Evolutionary conservation across 805 yeast species (phyloP), one percentile per base, ranked within the genome.

Genomic region (Ogataea dorogensis): DNA sequence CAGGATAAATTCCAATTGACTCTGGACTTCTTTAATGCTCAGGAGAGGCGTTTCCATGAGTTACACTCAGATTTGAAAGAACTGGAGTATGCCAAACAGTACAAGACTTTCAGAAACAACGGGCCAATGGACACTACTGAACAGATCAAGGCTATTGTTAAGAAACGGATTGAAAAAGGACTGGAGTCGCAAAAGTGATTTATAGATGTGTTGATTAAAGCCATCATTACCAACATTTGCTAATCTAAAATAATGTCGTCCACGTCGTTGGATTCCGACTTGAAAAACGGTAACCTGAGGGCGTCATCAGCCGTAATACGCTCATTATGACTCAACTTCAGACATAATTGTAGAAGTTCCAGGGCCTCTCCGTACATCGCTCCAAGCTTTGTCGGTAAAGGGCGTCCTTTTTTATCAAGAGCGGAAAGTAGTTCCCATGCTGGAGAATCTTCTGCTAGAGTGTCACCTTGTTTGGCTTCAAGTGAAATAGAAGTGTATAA

Each of bases 381-480:
- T 47, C 78, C 66, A 1, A 61, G 15, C 16, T 46, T 33, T 4
- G 50, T 69, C 64, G 44, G 56, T 40, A 43, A 59, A 5, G 49
- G 63, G 58, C 56, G 62, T 1, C 71, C 74, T 33, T 57, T 58
- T 22, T 59, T 63, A 43, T 70, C 72, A 30, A 77, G 58, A 28
- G 74, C 74, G 24, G 64, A 61, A 28, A 80, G 59, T 0, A 86
- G 71, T 47, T 84, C 89, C 59, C 70, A 68, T 1, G 81, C 79
- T n/a, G 83, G 82, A 32, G 87, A 79, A 52, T 81, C 86, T 2
- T 65, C 69, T 2, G 91, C 87, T 30, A 84, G 61, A 2, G 87
- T 77, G 5, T 71, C 81, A 28, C 73, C 74, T 21, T 70, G 73
- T 38, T 62, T 52, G 8, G 59, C 61, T 50, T 80, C 86, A 26